Evolutionary conservation across 176 grass and related monocot genomes (phyloP).

Genomic region (Pontederia crassipes): DNA sequence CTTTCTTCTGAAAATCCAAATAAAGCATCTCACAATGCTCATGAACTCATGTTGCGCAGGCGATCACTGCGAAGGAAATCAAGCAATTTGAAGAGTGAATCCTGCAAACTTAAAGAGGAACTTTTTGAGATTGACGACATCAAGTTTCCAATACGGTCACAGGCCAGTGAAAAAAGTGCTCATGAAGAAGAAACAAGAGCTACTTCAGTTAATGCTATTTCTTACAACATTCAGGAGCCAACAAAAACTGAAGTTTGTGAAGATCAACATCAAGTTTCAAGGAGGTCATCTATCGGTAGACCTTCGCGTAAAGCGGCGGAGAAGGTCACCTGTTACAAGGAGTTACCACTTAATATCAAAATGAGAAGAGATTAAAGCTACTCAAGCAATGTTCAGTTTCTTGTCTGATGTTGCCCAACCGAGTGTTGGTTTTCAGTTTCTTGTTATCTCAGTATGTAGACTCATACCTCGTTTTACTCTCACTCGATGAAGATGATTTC

Average conservation of each 20-base stretch:
- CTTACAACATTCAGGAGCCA: slow-evolving; percentile 8
- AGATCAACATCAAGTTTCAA: background rate
- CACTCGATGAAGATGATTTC: too few relatives aligned
- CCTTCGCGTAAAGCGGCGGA: slow-evolving; percentile 40
- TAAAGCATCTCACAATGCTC: background rate
- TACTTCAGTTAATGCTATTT: background rate
- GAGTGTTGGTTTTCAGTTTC: too few relatives aligned
- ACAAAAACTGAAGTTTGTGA: too few relatives aligned
- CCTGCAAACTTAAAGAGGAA: background rate
- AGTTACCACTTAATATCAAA: slow-evolving; percentile 43
- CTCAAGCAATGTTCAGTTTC: too few relatives aligned
- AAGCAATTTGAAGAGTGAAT: slow-evolving; percentile 1
- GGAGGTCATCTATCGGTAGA: slow-evolving; percentile 53
- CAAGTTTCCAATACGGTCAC: slow-evolving; percentile 22
- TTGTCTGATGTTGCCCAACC: too few relatives aligned
- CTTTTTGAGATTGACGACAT: slow-evolving; percentile 44
- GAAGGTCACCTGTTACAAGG: slow-evolving; percentile 45
- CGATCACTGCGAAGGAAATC: background rate
- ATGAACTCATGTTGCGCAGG: too few relatives aligned
- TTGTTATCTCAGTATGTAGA: too few relatives aligned
- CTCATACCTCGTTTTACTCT: too few relatives aligned
- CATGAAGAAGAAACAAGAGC: background rate
- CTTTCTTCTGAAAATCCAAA: too few relatives aligned
- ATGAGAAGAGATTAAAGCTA: slow-evolving; percentile 23
- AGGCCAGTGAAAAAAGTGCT: too few relatives aligned